These are phyloP conservation scores for Debaryomyces udenii DNA, from an alignment of 1,139 yeast species.

Conservation along the genomic window DNA sequence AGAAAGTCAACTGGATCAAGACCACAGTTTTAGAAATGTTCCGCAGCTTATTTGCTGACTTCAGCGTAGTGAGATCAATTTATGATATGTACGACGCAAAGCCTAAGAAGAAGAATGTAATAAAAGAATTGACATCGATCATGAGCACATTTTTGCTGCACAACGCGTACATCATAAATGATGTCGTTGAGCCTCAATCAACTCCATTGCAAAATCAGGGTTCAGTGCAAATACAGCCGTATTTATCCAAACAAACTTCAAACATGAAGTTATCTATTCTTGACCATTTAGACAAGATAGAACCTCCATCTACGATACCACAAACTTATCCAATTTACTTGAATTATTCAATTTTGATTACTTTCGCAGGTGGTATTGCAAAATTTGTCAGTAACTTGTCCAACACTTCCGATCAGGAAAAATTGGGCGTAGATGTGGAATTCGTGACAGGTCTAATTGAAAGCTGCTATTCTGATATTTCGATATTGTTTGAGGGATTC, in stretches of 20 bases:
- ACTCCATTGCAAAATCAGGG: conserved; percentile 8
- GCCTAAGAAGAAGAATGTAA: conserved; percentile 57
- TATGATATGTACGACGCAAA: conserved; percentile 67
- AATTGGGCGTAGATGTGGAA: conserved; percentile 39
- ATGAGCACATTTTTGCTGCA: conserved; percentile 34
- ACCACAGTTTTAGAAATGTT: conserved; percentile 73
- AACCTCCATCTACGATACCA: conserved; percentile 66
- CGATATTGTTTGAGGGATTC: conserved; percentile 52
- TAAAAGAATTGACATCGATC: conserved; percentile 59
- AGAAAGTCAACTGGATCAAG: conserved; percentile 61
- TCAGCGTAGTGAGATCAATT: conserved; percentile 51
- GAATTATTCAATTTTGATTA: conserved; percentile 54
- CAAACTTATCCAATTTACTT: conserved; percentile 64
- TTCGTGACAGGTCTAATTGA: conserved; percentile 44
- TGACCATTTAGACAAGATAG: conserved; percentile 77
- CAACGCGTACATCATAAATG: conserved; percentile 39
- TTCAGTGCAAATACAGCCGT: conserved; percentile 10
- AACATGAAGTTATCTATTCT: conserved; percentile 57
- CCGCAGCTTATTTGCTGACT: conserved; percentile 60
- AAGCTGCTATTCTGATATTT: conserved; percentile 49
- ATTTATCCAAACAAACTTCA: conserved; percentile 31
- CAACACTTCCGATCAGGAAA: conserved; percentile 22
- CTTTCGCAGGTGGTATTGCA: conserved; percentile 72
- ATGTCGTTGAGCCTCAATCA: conserved; percentile 31
- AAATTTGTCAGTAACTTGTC: conserved; percentile 51